Conservation (phyloP, 306 rosid genomes). For the Begonia masoniana region DNA sequence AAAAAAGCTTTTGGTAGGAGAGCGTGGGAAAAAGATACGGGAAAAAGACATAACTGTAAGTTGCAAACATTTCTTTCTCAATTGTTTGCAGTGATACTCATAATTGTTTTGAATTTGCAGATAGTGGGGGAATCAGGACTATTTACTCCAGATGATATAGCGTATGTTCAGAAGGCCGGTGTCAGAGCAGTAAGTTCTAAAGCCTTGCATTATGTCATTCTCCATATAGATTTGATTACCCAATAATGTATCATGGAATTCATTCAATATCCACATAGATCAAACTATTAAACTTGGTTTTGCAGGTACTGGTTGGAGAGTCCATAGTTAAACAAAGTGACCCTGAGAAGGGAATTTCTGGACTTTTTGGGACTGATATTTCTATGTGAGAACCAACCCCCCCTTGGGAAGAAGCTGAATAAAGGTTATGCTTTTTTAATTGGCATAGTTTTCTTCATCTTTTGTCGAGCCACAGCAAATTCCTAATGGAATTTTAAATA, state of each 20-base stretch:
- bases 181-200: slow-evolving; percentile 60
- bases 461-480: no score
- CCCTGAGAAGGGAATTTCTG: slow-evolving; percentile 71
- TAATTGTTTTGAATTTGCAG: slow-evolving; percentile 23
- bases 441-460: no score
- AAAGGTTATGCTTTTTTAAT: no score
- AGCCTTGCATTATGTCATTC: neutral
- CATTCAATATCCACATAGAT: neutral
- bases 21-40: slow-evolving; percentile 52
- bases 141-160: slow-evolving; percentile 65
- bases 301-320: slow-evolving; percentile 90
- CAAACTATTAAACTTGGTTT: neutral
- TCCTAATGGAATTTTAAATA: no score
- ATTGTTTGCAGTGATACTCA: neutral
- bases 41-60: slow-evolving; percentile 59
- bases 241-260: neutral
- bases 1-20: slow-evolving; percentile 85
- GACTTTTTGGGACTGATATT: slow-evolving; percentile 79
- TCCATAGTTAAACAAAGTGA: slow-evolving; percentile 76
- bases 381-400: slow-evolving; percentile 9
- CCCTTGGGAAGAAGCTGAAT: no score
- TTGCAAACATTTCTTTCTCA: neutral
- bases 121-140: slow-evolving; percentile 94
- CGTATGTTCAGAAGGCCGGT: slow-evolving; percentile 90
- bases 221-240: neutral